These are phyloP conservation scores for Silene noctiflora DNA, from an alignment of 179 eudicot species.

Conservation along the genomic window DNA sequence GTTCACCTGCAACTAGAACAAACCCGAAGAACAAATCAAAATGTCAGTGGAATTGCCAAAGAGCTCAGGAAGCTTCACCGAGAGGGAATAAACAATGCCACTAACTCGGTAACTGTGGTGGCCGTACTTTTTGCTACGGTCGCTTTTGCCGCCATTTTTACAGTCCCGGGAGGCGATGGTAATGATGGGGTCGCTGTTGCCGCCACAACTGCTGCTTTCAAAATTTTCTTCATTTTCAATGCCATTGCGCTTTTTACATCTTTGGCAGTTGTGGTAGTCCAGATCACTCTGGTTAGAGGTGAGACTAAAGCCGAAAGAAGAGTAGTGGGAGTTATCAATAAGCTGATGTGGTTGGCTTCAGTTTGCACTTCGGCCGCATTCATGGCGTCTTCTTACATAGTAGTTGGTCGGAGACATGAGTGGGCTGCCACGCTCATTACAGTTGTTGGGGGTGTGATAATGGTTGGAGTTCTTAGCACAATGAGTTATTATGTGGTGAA, in stretches of 20 bases:
- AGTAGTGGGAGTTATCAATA: constrained; percentile 71
- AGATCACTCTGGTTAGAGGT: constrained; percentile 73
- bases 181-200: constrained; percentile 57
- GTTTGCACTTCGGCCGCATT: constrained; percentile 72
- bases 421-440: constrained; percentile 68
- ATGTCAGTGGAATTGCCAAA: constrained; percentile 68
- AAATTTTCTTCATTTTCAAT: constrained; percentile 66
- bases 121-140: constrained; percentile 87
- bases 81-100: constrained; percentile 83
- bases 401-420: constrained; percentile 48
- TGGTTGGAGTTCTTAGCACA: constrained; percentile 60
- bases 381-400: constrained; percentile 65
- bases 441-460: constrained; percentile 57
- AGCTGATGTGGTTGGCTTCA: constrained; percentile 89
- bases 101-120: constrained; percentile 80
- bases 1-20: constrained; percentile 78
- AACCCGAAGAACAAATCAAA: constrained; percentile 58
- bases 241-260: constrained; percentile 77
- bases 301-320: constrained; percentile 70
- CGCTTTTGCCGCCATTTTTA: constrained; percentile 89
- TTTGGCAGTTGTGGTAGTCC: constrained; percentile 87
- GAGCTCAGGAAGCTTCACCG: constrained; percentile 76
- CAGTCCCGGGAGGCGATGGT: constrained; percentile 73
- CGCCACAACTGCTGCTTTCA: constrained; percentile 46
- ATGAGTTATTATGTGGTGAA: constrained; percentile 65